Conservation (phyloP, 1,284 basidiomycete genomes). For the Boletus semigastroideus region DNA sequence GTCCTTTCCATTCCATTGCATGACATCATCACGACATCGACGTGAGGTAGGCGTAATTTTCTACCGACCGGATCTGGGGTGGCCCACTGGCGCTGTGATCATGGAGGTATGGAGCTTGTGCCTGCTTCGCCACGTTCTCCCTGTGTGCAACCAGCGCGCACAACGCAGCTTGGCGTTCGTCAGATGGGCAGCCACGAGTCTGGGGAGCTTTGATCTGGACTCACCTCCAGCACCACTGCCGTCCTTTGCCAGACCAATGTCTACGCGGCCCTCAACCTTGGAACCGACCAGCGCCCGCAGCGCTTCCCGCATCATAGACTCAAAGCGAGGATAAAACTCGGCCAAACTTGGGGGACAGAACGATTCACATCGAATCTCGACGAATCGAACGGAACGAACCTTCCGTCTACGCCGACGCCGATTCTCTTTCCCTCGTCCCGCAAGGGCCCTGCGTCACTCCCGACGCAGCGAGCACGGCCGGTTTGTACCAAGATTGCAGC, state of each 20-base stretch:
- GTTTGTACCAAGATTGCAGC: slow-evolving; percentile 88
- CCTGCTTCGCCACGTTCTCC: slow-evolving; percentile 19
- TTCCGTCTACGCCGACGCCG: slow-evolving; percentile 87
- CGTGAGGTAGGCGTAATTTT: slow-evolving; percentile 11
- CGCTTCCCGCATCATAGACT: slow-evolving; percentile 71
- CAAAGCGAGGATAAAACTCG: slow-evolving; percentile 88
- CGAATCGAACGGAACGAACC: slow-evolving; percentile 40
- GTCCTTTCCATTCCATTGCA: neutral
- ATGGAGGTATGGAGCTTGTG: slow-evolving; percentile 3
- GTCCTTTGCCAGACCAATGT: slow-evolving; percentile 93
- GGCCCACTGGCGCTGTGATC: slow-evolving; percentile 1
- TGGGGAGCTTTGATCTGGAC: slow-evolving; percentile 23
- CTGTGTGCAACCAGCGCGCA: slow-evolving; percentile 54
- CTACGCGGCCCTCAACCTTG: slow-evolving; percentile 74
- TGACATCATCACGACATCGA: slow-evolving; percentile 24
- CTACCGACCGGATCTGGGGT: slow-evolving; percentile 16
- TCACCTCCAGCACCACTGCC: slow-evolving; percentile 95
- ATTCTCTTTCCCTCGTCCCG: slow-evolving; percentile 53
- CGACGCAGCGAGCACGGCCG: slow-evolving; percentile 51
- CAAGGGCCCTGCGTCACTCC: slow-evolving; percentile 29
- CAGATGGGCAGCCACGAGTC: neutral
- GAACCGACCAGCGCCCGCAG: slow-evolving; percentile 77
- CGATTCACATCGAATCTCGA: neutral
- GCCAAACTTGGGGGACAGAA: slow-evolving; percentile 60
- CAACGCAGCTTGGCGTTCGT: slow-evolving; percentile 52